Evolutionary conservation across 345 rosid genomes (phyloP), one percentile per base, ranked within the genome.

Genomic region (Populus simonii): DNA sequence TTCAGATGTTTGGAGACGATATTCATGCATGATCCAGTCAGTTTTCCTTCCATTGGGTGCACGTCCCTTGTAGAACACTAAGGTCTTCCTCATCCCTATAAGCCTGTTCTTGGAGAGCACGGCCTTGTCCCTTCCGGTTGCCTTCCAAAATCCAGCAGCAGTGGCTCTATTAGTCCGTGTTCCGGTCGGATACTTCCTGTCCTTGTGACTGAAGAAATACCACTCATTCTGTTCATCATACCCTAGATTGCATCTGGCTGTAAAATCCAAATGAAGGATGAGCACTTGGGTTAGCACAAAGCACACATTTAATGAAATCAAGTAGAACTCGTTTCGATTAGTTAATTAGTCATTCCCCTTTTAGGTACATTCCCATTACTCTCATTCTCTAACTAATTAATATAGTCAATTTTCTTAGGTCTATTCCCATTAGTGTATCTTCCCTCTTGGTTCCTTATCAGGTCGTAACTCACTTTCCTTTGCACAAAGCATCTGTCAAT

Each of bases 1-100:
- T 73, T 92, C 90, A 16, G 88, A 81, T 35, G 92, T 89, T 81
- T 95, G 98, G 79, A 87, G 94, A 10, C 99, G 91, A 77, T 95
- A 95, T 65, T 95, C 99, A 23, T 95, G 99, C 91, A 95, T 89
- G 87, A 95, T 95, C 99, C 99, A 95, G 74, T 95, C 99, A 0
- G 89, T 80, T 71, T 93, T 95, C 73, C 90, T 85, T 69, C 99
- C 99, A 79, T 92, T 95, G 0, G 99, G 98, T 27, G 98, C 99
- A 4, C 99, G 93, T 20, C 99, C 99, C 18, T 84, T 88, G 83
- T 95, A 95, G 84, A 90, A 95, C 10, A 95, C 99, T 13, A 95
- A 90, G 63, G 99, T 95, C 82, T 95, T 95, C 70, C 99, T 83
- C 99, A 95, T 92, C 33, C 99, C 99, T 31, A 95, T 92, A 22